phyloP scores from a whole-genome alignment of 1,284 basidiomycete genomes.

The Ceratobasidium sp. region DNA sequence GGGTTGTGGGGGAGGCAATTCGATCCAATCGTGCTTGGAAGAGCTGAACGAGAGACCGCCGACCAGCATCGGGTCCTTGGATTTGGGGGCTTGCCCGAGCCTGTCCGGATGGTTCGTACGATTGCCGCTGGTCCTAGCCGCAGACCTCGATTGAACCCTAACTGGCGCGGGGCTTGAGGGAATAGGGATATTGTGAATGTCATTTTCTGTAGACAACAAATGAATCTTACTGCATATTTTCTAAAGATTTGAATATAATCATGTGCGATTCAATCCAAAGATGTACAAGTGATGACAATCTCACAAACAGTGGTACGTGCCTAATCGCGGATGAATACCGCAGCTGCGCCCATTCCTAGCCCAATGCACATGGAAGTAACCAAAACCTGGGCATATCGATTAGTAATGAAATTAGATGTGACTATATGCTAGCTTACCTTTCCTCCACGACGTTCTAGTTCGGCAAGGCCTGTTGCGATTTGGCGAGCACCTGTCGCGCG shows the following conservation, averaged over 20 bases:
- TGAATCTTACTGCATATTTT: not conserved
- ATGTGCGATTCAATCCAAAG: constrained; percentile 35
- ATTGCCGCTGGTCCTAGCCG: not conserved
- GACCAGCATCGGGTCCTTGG: not conserved
- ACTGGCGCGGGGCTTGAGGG: constrained; percentile 3
- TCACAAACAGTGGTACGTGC: not conserved
- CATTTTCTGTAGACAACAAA: not conserved
- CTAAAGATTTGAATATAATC: not conserved
- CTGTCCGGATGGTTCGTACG: not conserved
- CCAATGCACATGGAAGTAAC: constrained; percentile 74
- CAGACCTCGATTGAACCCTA: not conserved
- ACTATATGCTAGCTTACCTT: constrained; percentile 68
- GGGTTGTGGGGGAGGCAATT: constrained; percentile 25
- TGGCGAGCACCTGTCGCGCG: constrained; percentile 91
- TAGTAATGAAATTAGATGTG: not conserved
- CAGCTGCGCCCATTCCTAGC: constrained; percentile 89
- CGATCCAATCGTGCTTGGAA: not conserved
- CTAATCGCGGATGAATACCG: constrained; percentile 82
- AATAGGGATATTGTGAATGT: not conserved
- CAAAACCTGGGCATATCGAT: constrained; percentile 48
- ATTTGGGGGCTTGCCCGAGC: not conserved
- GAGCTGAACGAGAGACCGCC: not conserved
- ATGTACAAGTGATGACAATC: constrained; percentile 1
- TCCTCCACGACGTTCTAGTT: constrained; percentile 80
- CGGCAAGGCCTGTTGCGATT: constrained; percentile 88